These are phyloP conservation scores for Dictyophora rubrovolvata DNA, from an alignment of 768 basidiomycete genomes.

Conservation along the genomic window DNA sequence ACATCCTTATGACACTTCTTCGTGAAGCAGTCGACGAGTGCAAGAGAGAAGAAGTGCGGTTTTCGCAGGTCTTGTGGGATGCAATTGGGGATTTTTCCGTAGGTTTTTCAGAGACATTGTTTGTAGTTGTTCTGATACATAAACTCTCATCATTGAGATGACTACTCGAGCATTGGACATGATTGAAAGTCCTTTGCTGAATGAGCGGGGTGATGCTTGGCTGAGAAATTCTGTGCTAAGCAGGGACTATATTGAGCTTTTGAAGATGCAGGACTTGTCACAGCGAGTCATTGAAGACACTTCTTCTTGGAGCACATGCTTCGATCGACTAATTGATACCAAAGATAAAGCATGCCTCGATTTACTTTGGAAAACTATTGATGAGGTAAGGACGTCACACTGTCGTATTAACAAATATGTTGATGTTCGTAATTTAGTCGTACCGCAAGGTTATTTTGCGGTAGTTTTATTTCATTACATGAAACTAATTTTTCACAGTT, in stretches of 20 bases:
- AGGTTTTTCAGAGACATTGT: slow-evolving; percentile 5
- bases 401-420: not conserved
- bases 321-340: slow-evolving; percentile 59
- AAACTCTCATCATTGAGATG: slow-evolving; percentile 30
- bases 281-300: slow-evolving; percentile 26
- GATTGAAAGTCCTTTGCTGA: slow-evolving; percentile 51
- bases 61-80: slow-evolving; percentile 73
- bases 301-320: slow-evolving; percentile 21
- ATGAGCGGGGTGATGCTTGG: slow-evolving; percentile 44
- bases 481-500: not conserved
- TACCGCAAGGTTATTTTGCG: slow-evolving; percentile 1
- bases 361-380: slow-evolving; percentile 15
- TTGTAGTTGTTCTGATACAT: not conserved
- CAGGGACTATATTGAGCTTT: slow-evolving; percentile 3
- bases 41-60: slow-evolving; percentile 62
- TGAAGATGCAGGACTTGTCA: slow-evolving; percentile 3
- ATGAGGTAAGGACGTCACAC: slow-evolving; percentile 10
- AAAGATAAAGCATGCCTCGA: slow-evolving; percentile 8
- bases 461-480: not conserved
- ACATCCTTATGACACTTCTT: slow-evolving; percentile 55
- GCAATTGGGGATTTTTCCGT: slow-evolving; percentile 76
- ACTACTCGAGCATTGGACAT: slow-evolving; percentile 57
- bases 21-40: slow-evolving; percentile 65
- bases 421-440: not conserved
- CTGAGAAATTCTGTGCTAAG: slow-evolving; percentile 21